Conservation (phyloP, 1,139 yeast species). For the Citeromyces hawaiiensis region DNA sequence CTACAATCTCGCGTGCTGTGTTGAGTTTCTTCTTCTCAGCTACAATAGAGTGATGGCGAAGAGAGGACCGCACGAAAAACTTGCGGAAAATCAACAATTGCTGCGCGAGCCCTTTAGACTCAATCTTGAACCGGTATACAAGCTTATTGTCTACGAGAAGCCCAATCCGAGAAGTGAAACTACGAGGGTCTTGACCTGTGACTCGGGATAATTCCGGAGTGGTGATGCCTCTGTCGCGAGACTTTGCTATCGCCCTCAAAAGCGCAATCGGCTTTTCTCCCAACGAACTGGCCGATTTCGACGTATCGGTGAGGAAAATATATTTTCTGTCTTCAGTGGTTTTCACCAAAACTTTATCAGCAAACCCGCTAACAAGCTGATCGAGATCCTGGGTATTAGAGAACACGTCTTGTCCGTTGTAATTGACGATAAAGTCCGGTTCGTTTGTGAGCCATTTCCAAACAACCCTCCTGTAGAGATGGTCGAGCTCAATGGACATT, state of each 20-base stretch:
- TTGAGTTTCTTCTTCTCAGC: slow-evolving; percentile 7
- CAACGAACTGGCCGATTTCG: slow-evolving; percentile 11
- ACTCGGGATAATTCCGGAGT: slow-evolving; percentile 39
- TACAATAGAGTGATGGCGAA: slow-evolving; percentile 11
- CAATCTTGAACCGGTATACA: slow-evolving; percentile 22
- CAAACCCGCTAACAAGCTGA: slow-evolving; percentile 5
- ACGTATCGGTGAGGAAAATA: slow-evolving; percentile 24
- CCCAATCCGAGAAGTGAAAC: slow-evolving; percentile 49
- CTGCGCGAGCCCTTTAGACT: not conserved
- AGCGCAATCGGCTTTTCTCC: slow-evolving; percentile 25
- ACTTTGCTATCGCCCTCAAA: slow-evolving; percentile 33
- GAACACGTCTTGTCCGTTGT: slow-evolving; percentile 4
- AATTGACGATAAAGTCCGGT: slow-evolving; percentile 7
- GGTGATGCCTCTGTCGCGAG: slow-evolving; percentile 40
- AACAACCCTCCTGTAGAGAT: slow-evolving; percentile 15
- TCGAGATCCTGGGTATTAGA: slow-evolving; percentile 3
- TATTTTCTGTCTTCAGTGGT: slow-evolving; percentile 26
- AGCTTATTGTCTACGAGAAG: slow-evolving; percentile 34
- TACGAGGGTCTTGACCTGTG: slow-evolving; percentile 62
- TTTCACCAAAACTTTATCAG: slow-evolving; percentile 12
- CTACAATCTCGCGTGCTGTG: slow-evolving; percentile 13
- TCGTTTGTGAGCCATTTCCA: slow-evolving; percentile 20
- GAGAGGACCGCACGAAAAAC: slow-evolving; percentile 8
- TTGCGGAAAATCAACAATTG: not conserved
- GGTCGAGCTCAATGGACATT: slow-evolving; percentile 11